Evolutionary conservation across 345 rosid species (phyloP).

Genomic region (Nephelium lappaceum): DNA sequence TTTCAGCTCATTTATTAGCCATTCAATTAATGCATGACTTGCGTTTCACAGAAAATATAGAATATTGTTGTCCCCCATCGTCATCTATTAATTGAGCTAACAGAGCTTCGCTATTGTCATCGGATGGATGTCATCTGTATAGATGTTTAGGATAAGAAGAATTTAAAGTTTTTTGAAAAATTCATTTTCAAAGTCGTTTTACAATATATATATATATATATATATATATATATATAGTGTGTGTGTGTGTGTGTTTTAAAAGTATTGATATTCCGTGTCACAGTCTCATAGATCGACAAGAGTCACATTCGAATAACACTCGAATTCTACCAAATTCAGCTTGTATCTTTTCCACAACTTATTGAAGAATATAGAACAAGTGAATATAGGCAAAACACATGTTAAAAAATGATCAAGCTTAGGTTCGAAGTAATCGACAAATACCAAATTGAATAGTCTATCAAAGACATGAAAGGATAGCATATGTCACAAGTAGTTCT

Average conservation of each 20-base stretch:
- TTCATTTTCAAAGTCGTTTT: too few species aligned
- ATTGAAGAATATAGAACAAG: background rate
- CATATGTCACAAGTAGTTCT: background rate
- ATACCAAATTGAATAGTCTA: background rate
- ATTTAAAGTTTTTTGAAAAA: too few species aligned
- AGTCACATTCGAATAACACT: background rate
- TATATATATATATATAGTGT: too few species aligned
- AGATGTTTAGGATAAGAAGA: too few species aligned
- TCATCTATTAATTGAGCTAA: background rate
- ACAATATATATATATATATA: too few species aligned
- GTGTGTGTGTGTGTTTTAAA: too few species aligned
- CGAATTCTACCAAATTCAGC: slow-evolving; percentile 3
- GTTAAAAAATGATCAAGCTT: background rate
- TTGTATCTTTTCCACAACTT: background rate
- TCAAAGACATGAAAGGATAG: background rate
- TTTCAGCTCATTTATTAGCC: background rate
- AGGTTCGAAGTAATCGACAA: background rate
- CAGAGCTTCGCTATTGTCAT: too few species aligned
- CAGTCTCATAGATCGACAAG: too few species aligned
- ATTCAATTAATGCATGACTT: background rate
- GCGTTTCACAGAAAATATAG: background rate
- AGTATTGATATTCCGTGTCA: too few species aligned
- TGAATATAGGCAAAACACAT: background rate
- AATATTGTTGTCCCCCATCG: background rate
- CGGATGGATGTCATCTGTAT: too few species aligned